Conservation (phyloP, 169 alveolate genomes). For the Plasmodium vivax region DNA sequence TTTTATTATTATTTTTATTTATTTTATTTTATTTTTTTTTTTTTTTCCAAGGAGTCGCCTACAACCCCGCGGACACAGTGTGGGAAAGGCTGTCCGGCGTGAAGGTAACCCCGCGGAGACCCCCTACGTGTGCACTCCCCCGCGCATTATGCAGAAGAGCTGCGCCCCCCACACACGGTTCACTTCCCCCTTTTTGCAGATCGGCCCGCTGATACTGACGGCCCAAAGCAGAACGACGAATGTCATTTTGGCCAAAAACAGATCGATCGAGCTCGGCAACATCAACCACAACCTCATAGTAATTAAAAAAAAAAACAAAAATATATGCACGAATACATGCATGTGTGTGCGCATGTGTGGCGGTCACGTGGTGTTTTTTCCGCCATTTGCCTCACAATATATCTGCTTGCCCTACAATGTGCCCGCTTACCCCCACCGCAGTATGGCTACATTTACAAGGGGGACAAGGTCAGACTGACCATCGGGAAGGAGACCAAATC, state of each 20-base stretch:
- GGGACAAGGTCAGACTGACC: slow-evolving; percentile 69
- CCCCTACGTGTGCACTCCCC: neutral
- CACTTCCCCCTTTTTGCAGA: neutral
- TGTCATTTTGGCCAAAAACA: slow-evolving; percentile 61
- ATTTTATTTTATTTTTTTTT: slow-evolving; percentile 7
- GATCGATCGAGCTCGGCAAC: slow-evolving; percentile 62
- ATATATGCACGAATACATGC: neutral
- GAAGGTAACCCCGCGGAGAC: neutral
- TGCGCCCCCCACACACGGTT: neutral
- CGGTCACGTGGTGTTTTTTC: neutral
- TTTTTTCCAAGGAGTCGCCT: slow-evolving; percentile 29
- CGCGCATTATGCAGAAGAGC: neutral
- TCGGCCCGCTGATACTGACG: slow-evolving; percentile 68
- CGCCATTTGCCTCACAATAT: neutral
- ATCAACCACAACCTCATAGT: slow-evolving; percentile 58
- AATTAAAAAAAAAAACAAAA: neutral
- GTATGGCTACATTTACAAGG: slow-evolving; percentile 71
- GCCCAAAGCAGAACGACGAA: slow-evolving; percentile 70
- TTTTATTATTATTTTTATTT: neutral
- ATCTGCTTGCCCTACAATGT: neutral
- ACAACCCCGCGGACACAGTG: slow-evolving; percentile 61
- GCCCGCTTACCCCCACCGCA: neutral
- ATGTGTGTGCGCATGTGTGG: neutral
- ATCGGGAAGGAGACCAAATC: slow-evolving; percentile 60
- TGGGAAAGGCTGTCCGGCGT: slow-evolving; percentile 71